Evolutionary conservation across 352 stramenopile genomes (phyloP).

Genomic region (Phytophthora brassicae): DNA sequence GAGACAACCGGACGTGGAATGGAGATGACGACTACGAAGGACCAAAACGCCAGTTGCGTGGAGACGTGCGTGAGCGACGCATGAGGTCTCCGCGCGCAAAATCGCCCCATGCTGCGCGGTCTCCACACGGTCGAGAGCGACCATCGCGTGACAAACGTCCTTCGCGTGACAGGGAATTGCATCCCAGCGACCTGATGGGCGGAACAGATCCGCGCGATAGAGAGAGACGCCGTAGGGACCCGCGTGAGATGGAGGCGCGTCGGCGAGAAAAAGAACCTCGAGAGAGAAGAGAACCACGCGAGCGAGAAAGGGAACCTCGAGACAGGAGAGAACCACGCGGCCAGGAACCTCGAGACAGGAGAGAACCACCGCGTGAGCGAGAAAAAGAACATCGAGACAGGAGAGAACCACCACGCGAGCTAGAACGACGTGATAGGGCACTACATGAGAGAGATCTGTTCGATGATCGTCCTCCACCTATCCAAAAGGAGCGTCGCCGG

Average conservation of each 20-base stretch:
- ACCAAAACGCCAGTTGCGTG: slow-evolving; percentile 1
- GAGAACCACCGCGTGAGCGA: not conserved
- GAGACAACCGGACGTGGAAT: slow-evolving; percentile 34
- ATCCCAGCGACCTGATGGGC: slow-evolving; percentile 4
- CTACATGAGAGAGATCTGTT: slow-evolving; percentile 29
- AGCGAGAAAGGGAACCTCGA: slow-evolving; percentile 8
- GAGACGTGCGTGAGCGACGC: slow-evolving; percentile 22
- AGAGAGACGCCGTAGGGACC: slow-evolving; percentile 8
- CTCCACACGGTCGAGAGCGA: slow-evolving; percentile 10
- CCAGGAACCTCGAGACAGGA: slow-evolving; percentile 1
- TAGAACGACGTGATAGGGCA: slow-evolving; percentile 11
- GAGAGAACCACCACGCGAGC: slow-evolving; percentile 13
- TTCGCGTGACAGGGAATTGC: slow-evolving; percentile 6
- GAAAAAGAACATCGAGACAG: slow-evolving; percentile 14
- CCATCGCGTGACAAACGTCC: not conserved
- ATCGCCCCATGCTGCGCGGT: slow-evolving; percentile 15
- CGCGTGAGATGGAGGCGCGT: not conserved
- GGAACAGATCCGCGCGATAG: not conserved
- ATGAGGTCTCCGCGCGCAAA: slow-evolving; percentile 19
- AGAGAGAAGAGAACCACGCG: not conserved
- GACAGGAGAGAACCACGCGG: slow-evolving; percentile 22
- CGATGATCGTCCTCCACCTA: slow-evolving; percentile 4
- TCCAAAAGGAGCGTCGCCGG: slow-evolving; percentile 23
- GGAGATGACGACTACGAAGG: slow-evolving; percentile 19
- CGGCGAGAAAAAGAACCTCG: slow-evolving; percentile 7